Percentiles rank a stretch among this genome's conserved stretches.
These are phyloP conservation scores for Claviceps sp. DNA, from an alignment of 2,329 filamentous ascomycete genomes.

Conservation along the genomic window DNA sequence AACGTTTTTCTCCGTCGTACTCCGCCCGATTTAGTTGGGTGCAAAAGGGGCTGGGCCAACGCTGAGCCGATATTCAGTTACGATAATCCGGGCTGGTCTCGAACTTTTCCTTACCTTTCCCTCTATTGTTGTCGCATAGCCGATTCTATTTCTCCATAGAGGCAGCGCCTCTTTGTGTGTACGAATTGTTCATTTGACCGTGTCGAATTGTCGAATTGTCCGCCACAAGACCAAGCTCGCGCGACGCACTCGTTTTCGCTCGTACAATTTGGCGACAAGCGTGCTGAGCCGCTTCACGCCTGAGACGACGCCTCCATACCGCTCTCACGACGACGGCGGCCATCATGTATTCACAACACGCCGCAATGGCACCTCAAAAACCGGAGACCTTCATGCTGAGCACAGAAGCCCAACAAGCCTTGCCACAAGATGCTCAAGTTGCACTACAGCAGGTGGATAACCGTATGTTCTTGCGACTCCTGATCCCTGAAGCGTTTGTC, in stretches of 20 bases:
- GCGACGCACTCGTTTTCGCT: background rate
- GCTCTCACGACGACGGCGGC: slow-evolving; percentile 11
- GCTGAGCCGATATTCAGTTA: slow-evolving; percentile 15
- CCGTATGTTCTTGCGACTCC: slow-evolving; percentile 43
- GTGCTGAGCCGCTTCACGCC: background rate
- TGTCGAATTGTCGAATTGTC: background rate
- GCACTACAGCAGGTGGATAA: slow-evolving; percentile 98
- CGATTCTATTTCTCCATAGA: slow-evolving; percentile 5
- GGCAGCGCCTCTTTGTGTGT: slow-evolving; percentile 21
- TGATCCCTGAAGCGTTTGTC: background rate
- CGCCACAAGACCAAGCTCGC: background rate
- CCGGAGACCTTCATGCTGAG: slow-evolving; percentile 98
- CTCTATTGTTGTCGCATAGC: slow-evolving; percentile 12
- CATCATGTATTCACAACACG: slow-evolving; percentile 69
- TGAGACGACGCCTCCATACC: background rate
- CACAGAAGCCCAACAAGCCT: slow-evolving; percentile 87
- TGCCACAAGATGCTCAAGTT: slow-evolving; percentile 93
- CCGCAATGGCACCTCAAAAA: slow-evolving; percentile 85
- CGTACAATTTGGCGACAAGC: background rate
- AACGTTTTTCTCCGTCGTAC: slow-evolving; percentile 10
- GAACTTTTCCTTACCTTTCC: slow-evolving; percentile 15
- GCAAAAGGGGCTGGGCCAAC: slow-evolving; percentile 28
- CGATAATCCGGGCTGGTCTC: slow-evolving; percentile 35
- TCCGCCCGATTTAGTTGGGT: slow-evolving; percentile 29
- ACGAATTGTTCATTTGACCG: background rate